Evolutionary conservation across 352 stramenopile genomes (phyloP), one percentile per base, ranked within the genome.

Genomic region (Phytopythium cucurbitacearum): DNA sequence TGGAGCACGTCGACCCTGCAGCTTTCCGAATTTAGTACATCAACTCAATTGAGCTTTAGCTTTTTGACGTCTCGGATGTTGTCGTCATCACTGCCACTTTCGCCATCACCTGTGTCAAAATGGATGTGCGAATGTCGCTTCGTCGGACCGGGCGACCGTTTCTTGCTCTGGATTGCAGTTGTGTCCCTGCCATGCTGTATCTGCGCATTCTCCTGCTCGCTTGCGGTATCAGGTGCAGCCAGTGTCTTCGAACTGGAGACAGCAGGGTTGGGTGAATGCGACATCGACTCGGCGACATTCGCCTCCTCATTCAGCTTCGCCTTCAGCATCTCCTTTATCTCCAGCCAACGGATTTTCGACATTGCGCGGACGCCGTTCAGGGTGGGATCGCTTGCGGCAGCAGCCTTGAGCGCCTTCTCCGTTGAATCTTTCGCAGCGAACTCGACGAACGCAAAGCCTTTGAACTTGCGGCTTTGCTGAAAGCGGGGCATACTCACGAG

Each of bases 391-490:
- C 28, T 51, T 9, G 53, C 46, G 2, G 32, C 56, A 28, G 60
- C 54, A 3, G 64, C 71, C 41, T 54, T 51, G 39, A 72, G 38
- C 2, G 64, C 71, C 41, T 64, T 10, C 5, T 66, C 40, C 2
- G 71, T 71, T 5, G 67, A 51, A 12, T 65, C 66, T 35, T 50
- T 50, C 0, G 73, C 65, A 3, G 71, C 64, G 48, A 92, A 92
- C 65, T 92, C 81, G 21, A 90, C 73, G n/a, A 92, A 92, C 33
- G 71, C 81, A 70, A 92, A 92, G 7, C 81, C 81, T 57, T 92
- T 92, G 48, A 92, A 89, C 60, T 75, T 73, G 37, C 74, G 72
- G 51, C 59, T 87, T n/a, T 76, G 67, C 12, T 59, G 49, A 51
- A 89, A 92, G 33, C 81, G 81, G 8, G 82, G 77, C 64, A 92